phyloP scores from a whole-genome alignment of 345 rosid genomes.

The Sonneratia caseolaris region DNA sequence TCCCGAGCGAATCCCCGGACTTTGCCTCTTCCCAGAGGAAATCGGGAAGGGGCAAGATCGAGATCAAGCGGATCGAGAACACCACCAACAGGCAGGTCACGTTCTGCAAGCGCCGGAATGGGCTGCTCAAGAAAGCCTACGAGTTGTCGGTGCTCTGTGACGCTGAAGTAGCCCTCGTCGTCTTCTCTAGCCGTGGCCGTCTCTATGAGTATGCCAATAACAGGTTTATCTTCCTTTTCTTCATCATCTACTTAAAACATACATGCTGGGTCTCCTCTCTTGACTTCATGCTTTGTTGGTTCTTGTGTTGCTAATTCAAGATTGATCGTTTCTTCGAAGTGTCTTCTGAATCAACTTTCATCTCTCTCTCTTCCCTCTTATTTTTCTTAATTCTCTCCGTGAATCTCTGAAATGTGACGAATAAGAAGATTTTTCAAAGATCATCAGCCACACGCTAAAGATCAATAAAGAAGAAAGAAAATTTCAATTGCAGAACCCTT shows the following conservation, averaged over 20 bases:
- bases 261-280: background rate
- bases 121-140: constrained; percentile 79
- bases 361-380: background rate
- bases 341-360: background rate
- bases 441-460: background rate
- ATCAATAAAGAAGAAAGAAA: background rate
- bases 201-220: constrained; percentile 79
- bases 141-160: constrained; percentile 77
- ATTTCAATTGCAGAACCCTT: background rate
- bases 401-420: background rate
- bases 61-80: constrained; percentile 74
- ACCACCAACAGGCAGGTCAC: constrained; percentile 78
- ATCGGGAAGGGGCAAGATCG: constrained; percentile 70
- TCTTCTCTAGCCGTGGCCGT: constrained; percentile 85
- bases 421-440: background rate
- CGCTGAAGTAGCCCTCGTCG: constrained; percentile 68
- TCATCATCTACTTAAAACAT: background rate
- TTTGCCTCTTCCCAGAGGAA: constrained; percentile 40
- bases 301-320: too few species aligned
- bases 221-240: constrained; percentile 26
- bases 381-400: background rate
- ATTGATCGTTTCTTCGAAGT: background rate
- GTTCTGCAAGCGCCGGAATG: constrained; percentile 78
- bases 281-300: too few species aligned
- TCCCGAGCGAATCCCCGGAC: constrained; percentile 34